Conservation (phyloP, 1,284 basidiomycete species). For the Exsudoporus floridanus region DNA sequence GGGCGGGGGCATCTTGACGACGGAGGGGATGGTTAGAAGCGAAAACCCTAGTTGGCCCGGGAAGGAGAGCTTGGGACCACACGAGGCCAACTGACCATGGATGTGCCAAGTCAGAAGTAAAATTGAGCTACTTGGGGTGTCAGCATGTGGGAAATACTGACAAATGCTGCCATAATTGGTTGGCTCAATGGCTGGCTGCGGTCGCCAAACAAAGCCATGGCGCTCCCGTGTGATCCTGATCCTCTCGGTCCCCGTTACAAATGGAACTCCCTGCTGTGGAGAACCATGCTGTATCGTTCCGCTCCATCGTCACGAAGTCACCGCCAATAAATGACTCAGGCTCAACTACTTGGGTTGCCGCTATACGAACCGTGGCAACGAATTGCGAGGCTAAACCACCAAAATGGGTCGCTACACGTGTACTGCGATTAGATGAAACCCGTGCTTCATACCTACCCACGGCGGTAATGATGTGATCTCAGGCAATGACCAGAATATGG, state of each 20-base stretch:
- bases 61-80: slow-evolving; percentile 20
- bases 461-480: slow-evolving; percentile 15
- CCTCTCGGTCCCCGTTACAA: slow-evolving; percentile 7
- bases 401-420: slow-evolving; percentile 26
- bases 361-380: background rate
- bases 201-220: slow-evolving; percentile 19
- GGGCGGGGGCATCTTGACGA: slow-evolving; percentile 40
- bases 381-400: slow-evolving; percentile 12
- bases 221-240: slow-evolving; percentile 31
- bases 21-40: slow-evolving; percentile 15
- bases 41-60: slow-evolving; percentile 18
- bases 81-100: slow-evolving; percentile 31
- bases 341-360: background rate
- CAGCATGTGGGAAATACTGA: slow-evolving; percentile 21
- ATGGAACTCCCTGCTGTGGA: slow-evolving; percentile 16
- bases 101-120: slow-evolving; percentile 22
- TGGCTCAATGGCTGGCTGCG: slow-evolving; percentile 11
- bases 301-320: slow-evolving; percentile 6
- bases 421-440: slow-evolving; percentile 20
- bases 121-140: slow-evolving; percentile 20
- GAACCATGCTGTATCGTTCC: slow-evolving; percentile 14
- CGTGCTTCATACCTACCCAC: slow-evolving; percentile 18
- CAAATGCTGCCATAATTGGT: slow-evolving; percentile 23
- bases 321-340: background rate
- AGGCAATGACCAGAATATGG: slow-evolving; percentile 3